phyloP scores from a whole-genome alignment of 768 basidiomycete species.

The Pulveroboletus sp. region DNA sequence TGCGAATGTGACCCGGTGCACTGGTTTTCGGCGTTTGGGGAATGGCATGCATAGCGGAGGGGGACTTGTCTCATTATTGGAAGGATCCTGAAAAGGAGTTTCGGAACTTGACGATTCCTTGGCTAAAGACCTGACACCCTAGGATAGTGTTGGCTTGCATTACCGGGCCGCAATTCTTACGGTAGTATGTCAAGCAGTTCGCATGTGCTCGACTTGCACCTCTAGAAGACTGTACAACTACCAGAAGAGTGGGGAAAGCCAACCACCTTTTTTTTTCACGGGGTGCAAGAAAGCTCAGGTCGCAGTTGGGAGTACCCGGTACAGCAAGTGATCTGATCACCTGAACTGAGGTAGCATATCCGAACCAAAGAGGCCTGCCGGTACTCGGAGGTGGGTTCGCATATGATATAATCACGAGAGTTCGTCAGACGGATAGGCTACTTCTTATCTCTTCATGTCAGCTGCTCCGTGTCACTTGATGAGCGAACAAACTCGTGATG shows the following conservation, averaged over 20 bases:
- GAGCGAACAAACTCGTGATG: not conserved
- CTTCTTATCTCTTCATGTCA: not conserved
- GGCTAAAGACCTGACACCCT: not conserved
- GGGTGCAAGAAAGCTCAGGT: too few relatives aligned
- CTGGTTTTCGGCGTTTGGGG: too few relatives aligned
- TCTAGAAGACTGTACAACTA: too few relatives aligned
- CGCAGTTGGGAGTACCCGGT: not conserved
- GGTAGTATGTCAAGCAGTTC: too few relatives aligned
- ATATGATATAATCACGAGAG: not conserved
- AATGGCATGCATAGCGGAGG: too few relatives aligned
- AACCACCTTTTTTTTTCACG: too few relatives aligned
- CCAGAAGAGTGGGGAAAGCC: too few relatives aligned
- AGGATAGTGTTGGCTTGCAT: not conserved
- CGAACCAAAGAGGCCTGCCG: too few relatives aligned
- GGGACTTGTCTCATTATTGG: not conserved
- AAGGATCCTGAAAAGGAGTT: not conserved
- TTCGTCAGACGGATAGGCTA: not conserved
- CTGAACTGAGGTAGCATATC: not conserved
- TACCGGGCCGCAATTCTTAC: too few relatives aligned
- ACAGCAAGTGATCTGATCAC: not conserved
- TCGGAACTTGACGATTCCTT: not conserved
- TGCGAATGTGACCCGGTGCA: not conserved
- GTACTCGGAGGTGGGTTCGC: too few relatives aligned
- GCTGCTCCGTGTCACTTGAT: not conserved
- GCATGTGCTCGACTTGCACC: too few relatives aligned